phyloP scores from a whole-genome alignment of 2,329 filamentous ascomycete species.

The Cladorrhinum sp. region DNA sequence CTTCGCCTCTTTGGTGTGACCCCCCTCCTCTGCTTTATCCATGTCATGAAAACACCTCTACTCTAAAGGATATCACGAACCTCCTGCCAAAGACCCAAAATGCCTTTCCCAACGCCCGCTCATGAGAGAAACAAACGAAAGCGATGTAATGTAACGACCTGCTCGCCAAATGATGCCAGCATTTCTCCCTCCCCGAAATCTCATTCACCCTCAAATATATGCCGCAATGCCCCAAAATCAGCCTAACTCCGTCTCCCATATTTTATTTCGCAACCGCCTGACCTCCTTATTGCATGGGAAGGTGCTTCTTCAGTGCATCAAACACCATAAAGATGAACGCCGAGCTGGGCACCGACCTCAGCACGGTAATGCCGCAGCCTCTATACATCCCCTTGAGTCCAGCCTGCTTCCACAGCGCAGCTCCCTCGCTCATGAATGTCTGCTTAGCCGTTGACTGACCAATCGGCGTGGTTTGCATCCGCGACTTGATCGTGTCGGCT shows the following conservation, averaged over 20 bases:
- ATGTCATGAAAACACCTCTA: not conserved
- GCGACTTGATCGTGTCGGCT: conserved; percentile 93
- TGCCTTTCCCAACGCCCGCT: conserved; percentile 18
- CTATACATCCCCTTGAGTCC: conserved; percentile 85
- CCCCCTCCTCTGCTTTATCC: not conserved
- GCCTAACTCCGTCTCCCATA: not conserved
- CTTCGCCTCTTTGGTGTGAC: not conserved
- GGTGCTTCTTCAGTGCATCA: conserved; percentile 73
- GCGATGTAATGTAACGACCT: not conserved
- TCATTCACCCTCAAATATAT: not conserved
- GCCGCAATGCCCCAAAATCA: not conserved
- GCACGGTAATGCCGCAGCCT: conserved; percentile 90
- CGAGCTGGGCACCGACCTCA: conserved; percentile 87
- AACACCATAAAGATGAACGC: conserved; percentile 97
- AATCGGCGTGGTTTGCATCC: conserved; percentile 87
- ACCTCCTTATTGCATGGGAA: conserved; percentile 47
- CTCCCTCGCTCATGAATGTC: conserved; percentile 71
- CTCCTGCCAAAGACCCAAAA: not conserved
- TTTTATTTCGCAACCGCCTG: no score
- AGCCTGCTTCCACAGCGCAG: conserved; percentile 73
- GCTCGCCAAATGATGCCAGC: not conserved
- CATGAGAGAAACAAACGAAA: conserved; percentile 6
- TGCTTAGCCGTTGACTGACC: conserved; percentile 52
- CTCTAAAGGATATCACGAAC: not conserved
- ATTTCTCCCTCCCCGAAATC: not conserved